Evolutionary conservation across 164 flowering plant species (phyloP).

Genomic region (Houttuynia cordata): DNA sequence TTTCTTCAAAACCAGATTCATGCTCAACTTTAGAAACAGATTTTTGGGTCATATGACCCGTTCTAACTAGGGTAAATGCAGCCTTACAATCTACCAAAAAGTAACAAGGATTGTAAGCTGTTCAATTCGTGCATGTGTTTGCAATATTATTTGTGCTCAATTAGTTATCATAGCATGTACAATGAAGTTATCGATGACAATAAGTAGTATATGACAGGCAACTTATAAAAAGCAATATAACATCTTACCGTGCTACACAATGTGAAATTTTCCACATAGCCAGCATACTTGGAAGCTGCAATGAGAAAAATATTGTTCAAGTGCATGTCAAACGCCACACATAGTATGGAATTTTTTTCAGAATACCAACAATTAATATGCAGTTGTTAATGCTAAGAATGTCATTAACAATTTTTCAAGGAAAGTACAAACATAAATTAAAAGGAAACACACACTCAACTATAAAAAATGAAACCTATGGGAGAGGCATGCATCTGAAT

Average conservation of each 20-base stretch:
- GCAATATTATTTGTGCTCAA: too few relatives aligned
- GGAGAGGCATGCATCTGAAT: background rate
- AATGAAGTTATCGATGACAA: too few relatives aligned
- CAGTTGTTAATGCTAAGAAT: too few relatives aligned
- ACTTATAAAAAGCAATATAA: background rate
- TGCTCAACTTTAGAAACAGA: too few relatives aligned
- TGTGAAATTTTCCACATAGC: conserved; percentile 76
- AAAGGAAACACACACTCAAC: background rate
- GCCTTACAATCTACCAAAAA: too few relatives aligned
- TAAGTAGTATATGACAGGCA: background rate
- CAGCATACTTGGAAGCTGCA: conserved; percentile 97
- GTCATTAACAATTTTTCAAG: background rate
- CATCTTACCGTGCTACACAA: conserved; percentile 81
- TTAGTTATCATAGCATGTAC: too few relatives aligned
- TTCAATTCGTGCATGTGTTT: too few relatives aligned
- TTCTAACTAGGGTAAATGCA: too few relatives aligned
- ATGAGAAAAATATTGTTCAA: background rate
- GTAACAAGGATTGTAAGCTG: too few relatives aligned
- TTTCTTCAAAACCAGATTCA: too few relatives aligned
- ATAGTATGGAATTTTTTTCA: too few relatives aligned
- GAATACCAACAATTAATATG: background rate
- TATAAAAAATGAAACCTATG: background rate
- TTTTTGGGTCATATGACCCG: too few relatives aligned
- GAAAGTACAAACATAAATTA: background rate
- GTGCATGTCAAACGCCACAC: background rate